Evolutionary conservation across 495 filamentous ascomycete species (phyloP), one percentile per base, ranked within the genome.

Genomic region (Penicillium psychrofluorescens): DNA sequence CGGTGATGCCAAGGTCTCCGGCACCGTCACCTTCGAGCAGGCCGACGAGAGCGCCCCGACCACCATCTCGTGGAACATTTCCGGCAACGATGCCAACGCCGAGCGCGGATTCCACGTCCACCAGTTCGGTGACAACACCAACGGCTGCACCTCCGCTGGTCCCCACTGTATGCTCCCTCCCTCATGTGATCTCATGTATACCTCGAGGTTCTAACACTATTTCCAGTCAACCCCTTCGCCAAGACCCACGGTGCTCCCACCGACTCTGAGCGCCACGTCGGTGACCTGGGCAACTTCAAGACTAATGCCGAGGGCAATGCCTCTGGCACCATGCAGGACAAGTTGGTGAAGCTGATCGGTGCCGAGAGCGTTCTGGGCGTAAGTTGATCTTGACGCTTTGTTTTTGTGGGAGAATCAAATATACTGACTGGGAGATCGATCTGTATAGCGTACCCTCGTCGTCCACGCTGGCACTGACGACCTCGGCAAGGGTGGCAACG

Each of bases 61-160:
- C 58, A 95, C 78, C 66, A 76, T 97, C 71, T 77, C 84, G 54
- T 97, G 86, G 80, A 80, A 97, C 71, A 91, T 97, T 72, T 79
- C 78, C 51, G 90, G 90, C 76, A 71, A 95, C 71, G 90, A 96
- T 62, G 61, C 90, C 71, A 96, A 94, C 58, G 91, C 92, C 58
- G 79, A 91, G 83, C 89, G 94, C 74, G 92, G 85, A 68, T 84
- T 95, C 77, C 94, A 97, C 77, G 83, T 97, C 61, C 92, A 97
- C 76, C 85, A 92, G 72, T 98, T 95, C 61, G 92, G 94, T 67
- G 92, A 96, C 80, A 97, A 96, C 79, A 96, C 94, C 76, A 98
- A 97, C 71, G 92, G 94, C 67, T 98, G 92, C 83, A 97, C 92
- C 45, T 90, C 85, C 46, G 92, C 92, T 41, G 92, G 92, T 35